A percentile compares a stretch with the other conserved stretches of the same genome.
Conservation (phyloP, 768 basidiomycete genomes). For the Suillus placidus region DNA sequence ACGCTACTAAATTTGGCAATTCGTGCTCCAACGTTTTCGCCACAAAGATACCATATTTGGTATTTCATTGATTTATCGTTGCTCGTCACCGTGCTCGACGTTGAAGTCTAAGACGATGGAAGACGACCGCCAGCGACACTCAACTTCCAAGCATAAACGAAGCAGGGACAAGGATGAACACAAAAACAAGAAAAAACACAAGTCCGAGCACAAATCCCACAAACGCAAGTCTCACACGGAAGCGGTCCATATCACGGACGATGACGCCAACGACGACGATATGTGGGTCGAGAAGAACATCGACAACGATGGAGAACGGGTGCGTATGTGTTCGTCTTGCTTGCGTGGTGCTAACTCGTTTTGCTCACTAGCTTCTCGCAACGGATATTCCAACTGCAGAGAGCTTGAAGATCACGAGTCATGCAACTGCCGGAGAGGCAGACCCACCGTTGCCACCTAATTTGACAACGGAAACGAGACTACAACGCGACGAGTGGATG, state of each 20-base stretch:
- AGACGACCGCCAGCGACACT: constrained; percentile 18
- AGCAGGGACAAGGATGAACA: constrained; percentile 41
- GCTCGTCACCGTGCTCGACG: background rate
- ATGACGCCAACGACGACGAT: constrained; percentile 72
- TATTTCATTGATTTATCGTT: background rate
- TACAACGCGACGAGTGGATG: constrained; percentile 92
- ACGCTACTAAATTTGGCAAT: background rate
- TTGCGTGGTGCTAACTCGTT: constrained; percentile 12
- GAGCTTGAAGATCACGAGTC: constrained; percentile 68
- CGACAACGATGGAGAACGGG: constrained; percentile 73
- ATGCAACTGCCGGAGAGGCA: constrained; percentile 48
- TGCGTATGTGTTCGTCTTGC: constrained; percentile 37
- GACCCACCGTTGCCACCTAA: constrained; percentile 51
- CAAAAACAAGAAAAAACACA: constrained; percentile 58
- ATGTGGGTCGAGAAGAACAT: constrained; percentile 92
- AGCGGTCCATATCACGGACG: constrained; percentile 55
- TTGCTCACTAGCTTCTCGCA: constrained; percentile 52
- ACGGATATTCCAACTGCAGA: constrained; percentile 78
- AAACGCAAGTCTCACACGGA: constrained; percentile 36
- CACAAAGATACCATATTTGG: background rate
- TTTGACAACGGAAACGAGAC: constrained; percentile 47
- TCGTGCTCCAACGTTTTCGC: background rate
- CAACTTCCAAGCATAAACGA: constrained; percentile 29
- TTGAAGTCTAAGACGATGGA: constrained; percentile 27
- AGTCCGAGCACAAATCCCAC: constrained; percentile 45